Base-by-base conservation (phyloP, 768 basidiomycete species). In the Exidia glandulosa region DNA sequence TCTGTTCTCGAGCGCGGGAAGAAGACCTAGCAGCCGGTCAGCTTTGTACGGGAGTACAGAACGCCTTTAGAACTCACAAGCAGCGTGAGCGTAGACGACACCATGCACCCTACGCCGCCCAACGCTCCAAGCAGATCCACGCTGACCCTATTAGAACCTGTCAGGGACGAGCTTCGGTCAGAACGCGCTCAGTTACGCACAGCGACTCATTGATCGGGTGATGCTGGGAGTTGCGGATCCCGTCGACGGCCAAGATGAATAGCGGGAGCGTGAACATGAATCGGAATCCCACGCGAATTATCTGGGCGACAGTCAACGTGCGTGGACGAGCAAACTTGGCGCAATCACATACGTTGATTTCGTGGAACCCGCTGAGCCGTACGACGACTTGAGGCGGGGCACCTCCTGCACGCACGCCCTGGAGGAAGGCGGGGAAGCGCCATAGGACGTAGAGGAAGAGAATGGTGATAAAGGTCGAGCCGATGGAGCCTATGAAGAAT, bases 31-130 rank as follows among this genome's bases (percentile, higher is more conserved):
- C n/a, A n/a, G n/a, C n/a, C n/a, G n/a, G n/a, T n/a, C n/a, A n/a
- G n/a, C n/a, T n/a, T n/a, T n/a, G n/a, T n/a, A n/a, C n/a, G n/a
- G n/a, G n/a, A n/a, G n/a, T n/a, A n/a, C n/a, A n/a, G n/a, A n/a
- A n/a, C n/a, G n/a, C n/a, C n/a, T n/a, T n/a, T n/a, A n/a, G n/a
- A n/a, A n/a, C n/a, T n/a, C n/a, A n/a, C 89, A 32, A 91, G 76
- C 32, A 92, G 76, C 3, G 90, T 92, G 27, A 91, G 87, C 19
- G 83, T 82, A 29, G 89, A 89, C 3, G 89, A 91, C 25, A 88
- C 77, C 66, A 90, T 83, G 65, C 85, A 85, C 14, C 89, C 89
- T 32, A 91, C 78, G 19, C 79, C 88, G 25, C 82, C 84, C 58
- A 85, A 65, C 81, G 88, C 84, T 52, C 85, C 71, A 10, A 90